phyloP scores from a whole-genome alignment of 257 asterid species.

The Solanum medicagineum region DNA sequence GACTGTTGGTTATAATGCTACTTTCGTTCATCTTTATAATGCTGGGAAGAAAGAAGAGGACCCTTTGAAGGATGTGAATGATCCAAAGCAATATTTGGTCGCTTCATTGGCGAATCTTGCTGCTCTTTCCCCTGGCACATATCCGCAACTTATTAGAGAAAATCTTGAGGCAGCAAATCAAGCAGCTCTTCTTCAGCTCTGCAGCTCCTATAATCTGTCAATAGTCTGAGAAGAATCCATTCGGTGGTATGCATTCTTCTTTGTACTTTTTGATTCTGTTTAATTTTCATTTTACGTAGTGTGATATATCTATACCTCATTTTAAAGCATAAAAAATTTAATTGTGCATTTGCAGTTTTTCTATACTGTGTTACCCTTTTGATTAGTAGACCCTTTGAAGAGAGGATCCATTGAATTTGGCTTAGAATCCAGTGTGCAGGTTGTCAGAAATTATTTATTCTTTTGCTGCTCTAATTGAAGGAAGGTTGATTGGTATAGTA shows the following conservation, averaged over 20 bases:
- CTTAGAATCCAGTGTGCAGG: neutral
- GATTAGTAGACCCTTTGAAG: neutral
- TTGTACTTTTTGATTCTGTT: neutral
- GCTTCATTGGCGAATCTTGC: constrained; percentile 53
- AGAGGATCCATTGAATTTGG: neutral
- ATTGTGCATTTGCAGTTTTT: neutral
- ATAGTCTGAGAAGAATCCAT: constrained; percentile 32
- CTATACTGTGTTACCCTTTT: neutral
- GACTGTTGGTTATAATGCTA: constrained; percentile 62
- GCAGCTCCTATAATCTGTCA: constrained; percentile 45
- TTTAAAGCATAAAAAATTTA: neutral
- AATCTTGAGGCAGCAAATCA: constrained; percentile 69
- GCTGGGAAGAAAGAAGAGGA: constrained; percentile 86
- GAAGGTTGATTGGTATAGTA: neutral
- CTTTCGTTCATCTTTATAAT: constrained; percentile 61
- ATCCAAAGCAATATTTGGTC: constrained; percentile 78
- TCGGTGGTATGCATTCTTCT: neutral
- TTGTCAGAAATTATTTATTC: neutral
- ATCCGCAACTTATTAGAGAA: constrained; percentile 42
- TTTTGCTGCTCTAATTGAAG: neutral
- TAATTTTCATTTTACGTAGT: neutral
- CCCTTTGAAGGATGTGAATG: constrained; percentile 69
- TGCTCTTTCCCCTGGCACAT: constrained; percentile 58
- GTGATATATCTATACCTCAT: neutral
- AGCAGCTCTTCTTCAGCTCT: constrained; percentile 61